These are phyloP conservation scores for Citrus unshiu DNA, from an alignment of 345 rosid genomes.

Conservation along the genomic window DNA sequence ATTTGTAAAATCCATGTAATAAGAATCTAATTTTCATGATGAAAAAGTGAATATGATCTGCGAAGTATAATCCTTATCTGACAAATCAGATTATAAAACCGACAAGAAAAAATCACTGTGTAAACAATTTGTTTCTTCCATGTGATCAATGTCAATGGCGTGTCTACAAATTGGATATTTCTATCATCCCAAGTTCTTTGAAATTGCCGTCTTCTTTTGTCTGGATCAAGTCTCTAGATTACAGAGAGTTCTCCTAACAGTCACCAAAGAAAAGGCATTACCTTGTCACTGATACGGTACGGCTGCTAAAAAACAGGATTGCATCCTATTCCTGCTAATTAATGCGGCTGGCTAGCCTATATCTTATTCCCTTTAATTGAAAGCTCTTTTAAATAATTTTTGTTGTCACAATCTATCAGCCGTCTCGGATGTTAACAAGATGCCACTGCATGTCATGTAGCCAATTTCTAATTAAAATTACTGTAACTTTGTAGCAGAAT, in stretches of 20 bases:
- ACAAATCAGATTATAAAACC: not conserved
- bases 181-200: not conserved
- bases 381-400: not conserved
- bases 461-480: not conserved
- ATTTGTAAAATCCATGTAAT: no score
- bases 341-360: not conserved
- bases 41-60: not conserved
- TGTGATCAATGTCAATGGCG: not conserved
- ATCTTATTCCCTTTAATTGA: not conserved
- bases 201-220: slow-evolving; percentile 8
- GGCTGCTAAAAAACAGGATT: not conserved
- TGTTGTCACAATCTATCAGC: not conserved
- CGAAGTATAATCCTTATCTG: not conserved
- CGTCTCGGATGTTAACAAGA: not conserved
- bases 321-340: not conserved
- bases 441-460: not conserved
- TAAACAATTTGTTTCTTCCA: not conserved
- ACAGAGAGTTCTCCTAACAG: not conserved
- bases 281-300: not conserved
- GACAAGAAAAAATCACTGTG: not conserved
- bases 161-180: not conserved
- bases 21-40: not conserved
- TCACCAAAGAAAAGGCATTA: not conserved
- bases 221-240: not conserved
- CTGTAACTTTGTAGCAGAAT: slow-evolving; percentile 16